Conservation (phyloP, 306 rosid genomes). For the Fagus crenata region DNA sequence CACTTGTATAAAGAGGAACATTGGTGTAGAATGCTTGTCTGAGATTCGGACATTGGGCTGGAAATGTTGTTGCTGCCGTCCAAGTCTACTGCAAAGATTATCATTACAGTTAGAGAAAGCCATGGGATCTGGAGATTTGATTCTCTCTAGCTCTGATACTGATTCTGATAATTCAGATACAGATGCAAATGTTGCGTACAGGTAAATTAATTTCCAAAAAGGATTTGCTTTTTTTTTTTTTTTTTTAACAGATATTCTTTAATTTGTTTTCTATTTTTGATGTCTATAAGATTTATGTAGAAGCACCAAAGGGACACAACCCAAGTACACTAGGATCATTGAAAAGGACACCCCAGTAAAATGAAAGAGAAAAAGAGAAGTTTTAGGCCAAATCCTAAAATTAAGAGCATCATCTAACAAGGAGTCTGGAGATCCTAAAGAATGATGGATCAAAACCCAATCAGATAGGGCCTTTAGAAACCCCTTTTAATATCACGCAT, state of each 20-base stretch:
- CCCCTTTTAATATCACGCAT: too few species aligned
- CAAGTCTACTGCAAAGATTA: constrained; percentile 55
- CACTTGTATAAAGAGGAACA: constrained; percentile 64
- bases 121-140: constrained; percentile 34
- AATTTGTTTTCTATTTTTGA: constrained; percentile 5
- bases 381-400: neutral
- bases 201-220: constrained; percentile 41
- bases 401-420: neutral
- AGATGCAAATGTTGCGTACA: constrained; percentile 45
- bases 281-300: neutral
- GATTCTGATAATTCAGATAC: constrained; percentile 75
- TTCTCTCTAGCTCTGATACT: constrained; percentile 64
- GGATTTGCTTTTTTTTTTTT: neutral
- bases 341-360: neutral
- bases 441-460: too few species aligned
- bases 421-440: neutral
- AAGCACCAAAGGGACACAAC: neutral
- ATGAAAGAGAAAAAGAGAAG: constrained; percentile 1
- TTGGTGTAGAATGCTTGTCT: constrained; percentile 56
- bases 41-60: constrained; percentile 54
- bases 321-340: neutral
- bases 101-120: constrained; percentile 58
- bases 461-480: too few species aligned
- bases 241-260: constrained; percentile 14
- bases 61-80: constrained; percentile 76